Evolutionary conservation across 306 rosid species (phyloP), one percentile per base, ranked within the genome.

Genomic region (Myrica gale): DNA sequence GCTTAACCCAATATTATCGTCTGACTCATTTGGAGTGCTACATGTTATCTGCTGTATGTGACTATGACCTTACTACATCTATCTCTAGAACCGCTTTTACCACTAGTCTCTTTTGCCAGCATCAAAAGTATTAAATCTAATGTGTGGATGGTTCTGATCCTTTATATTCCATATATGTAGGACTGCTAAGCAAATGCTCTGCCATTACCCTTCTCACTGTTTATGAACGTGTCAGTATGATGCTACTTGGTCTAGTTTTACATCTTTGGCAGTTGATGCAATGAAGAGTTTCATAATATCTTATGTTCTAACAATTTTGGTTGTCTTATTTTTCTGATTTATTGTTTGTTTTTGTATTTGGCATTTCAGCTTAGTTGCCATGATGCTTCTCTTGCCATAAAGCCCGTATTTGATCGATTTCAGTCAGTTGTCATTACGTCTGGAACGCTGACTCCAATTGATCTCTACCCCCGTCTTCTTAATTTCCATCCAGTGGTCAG

Each of bases 371-470:
- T 95, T 51, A 89, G 97, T 84, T 95, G 98, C 79, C 97, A 95
- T 65, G 98, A 92, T 85, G 97, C 97, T 67, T 95, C 98, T 48
- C 97, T 92, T 78, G 98, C 98, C 72, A 92, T 95, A 74, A 92
- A 83, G 85, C 98, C 98, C 23, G 98, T 95, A 76, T 95, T 93
- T 66, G 97, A 95, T 74, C 86, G 96, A 45, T 95, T 95, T 88
- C 98, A 95, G 81, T 86, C 98, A 6, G 97, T 95, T 61, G 96
- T 90, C 74, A 95, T 95, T 72, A 92, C 97, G 68, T 95, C 97
- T 69, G 98, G 97, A 80, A 95, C 97, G 41, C 91, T 95, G 79
- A 90, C 97, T 82, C 98, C 98, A 20, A 89, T 95, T 85, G 96
- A 95, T 88, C 82, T 95, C 73, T 95, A 90, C 82, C 97, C 98